These are phyloP conservation scores for Evernia prunastri DNA, from an alignment of 495 filamentous ascomycete genomes.

Conservation along the genomic window DNA sequence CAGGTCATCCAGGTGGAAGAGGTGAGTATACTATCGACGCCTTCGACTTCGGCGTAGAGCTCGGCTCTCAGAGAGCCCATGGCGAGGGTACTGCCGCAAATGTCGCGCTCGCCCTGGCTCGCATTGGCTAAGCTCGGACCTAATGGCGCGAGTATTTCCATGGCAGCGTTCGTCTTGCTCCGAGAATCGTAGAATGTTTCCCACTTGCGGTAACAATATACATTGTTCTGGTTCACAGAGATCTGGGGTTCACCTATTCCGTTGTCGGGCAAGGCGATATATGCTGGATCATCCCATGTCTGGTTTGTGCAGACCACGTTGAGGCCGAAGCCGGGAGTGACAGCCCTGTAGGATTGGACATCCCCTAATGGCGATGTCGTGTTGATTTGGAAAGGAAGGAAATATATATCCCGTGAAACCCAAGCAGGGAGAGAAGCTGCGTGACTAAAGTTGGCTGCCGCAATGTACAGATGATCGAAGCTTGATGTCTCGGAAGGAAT, in stretches of 20 bases:
- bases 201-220: background rate
- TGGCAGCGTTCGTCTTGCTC: conserved; percentile 3
- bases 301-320: conserved; percentile 18
- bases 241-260: background rate
- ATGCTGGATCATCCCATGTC: background rate
- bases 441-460: conserved; percentile 32
- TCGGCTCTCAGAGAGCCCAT: background rate
- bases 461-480: conserved; percentile 26
- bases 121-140: background rate
- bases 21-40: background rate
- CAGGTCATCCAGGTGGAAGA: conserved; percentile 31
- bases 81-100: background rate
- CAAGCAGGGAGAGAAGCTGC: conserved; percentile 33
- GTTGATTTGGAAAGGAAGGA: conserved; percentile 31
- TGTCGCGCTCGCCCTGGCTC: background rate
- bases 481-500: too few relatives aligned
- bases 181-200: too few relatives aligned
- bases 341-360: conserved; percentile 6
- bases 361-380: background rate
- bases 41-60: background rate
- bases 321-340: conserved; percentile 28
- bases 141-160: conserved; percentile 9
- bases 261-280: background rate
- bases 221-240: too few relatives aligned
- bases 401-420: conserved; percentile 30